Conservation (phyloP, 176 grass and related monocot species). For the Musa schizocarpa region DNA sequence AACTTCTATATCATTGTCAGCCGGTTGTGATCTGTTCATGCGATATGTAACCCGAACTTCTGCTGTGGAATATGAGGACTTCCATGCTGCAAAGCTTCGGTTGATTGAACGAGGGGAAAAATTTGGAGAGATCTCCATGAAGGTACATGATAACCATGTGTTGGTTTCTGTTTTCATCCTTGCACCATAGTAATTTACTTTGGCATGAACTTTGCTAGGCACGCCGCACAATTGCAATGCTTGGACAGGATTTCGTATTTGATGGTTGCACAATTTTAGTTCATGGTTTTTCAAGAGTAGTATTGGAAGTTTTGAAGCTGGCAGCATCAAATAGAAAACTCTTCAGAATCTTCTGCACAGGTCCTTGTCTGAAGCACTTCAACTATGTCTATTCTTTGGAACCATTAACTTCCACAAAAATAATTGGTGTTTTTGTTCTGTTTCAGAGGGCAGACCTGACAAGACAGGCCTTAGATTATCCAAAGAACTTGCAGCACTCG, state of each 20-base stretch:
- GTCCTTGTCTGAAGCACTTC: slow-evolving; percentile 20
- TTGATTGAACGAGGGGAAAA: slow-evolving; percentile 96
- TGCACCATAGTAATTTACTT: slow-evolving; percentile 4
- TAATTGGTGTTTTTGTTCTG: slow-evolving; percentile 13
- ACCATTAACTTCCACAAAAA: background rate
- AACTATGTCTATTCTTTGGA: background rate
- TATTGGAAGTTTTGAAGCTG: slow-evolving; percentile 88
- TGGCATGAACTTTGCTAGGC: slow-evolving; percentile 36
- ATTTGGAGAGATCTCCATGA: slow-evolving; percentile 96
- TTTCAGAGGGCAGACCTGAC: slow-evolving; percentile 90
- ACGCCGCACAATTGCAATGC: slow-evolving; percentile 95
- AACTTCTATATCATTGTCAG: slow-evolving; percentile 86
- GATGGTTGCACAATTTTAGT: slow-evolving; percentile 84
- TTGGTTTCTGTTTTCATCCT: slow-evolving; percentile 2
- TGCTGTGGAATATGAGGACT: slow-evolving; percentile 88
- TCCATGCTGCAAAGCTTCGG: slow-evolving; percentile 79
- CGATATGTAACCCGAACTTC: slow-evolving; percentile 91
- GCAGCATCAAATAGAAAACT: slow-evolving; percentile 80
- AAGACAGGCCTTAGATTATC: slow-evolving; percentile 75
- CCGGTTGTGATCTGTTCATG: slow-evolving; percentile 95
- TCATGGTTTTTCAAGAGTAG: slow-evolving; percentile 87
- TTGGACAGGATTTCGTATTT: slow-evolving; percentile 85
- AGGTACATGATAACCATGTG: slow-evolving; percentile 33
- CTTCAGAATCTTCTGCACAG: slow-evolving; percentile 91
- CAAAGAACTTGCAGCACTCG: slow-evolving; percentile 78